A percentile compares a stretch with the other conserved stretches of the same genome.
These are phyloP conservation scores for Hericium erinaceus DNA, from an alignment of 768 basidiomycete species.

Conservation along the genomic window DNA sequence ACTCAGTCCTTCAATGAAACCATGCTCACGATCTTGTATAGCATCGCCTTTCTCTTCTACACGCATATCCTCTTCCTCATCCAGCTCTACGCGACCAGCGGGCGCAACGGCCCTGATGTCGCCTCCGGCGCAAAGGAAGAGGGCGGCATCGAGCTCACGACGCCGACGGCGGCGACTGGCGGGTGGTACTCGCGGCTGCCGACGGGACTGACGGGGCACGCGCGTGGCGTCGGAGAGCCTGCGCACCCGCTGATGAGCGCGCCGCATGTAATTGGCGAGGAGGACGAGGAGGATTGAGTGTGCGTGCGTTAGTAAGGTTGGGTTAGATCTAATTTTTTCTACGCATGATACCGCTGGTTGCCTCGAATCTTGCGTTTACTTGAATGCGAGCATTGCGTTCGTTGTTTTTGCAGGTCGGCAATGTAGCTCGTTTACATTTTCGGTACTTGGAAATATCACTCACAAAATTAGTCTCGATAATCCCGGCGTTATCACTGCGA, in stretches of 20 bases:
- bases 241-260: constrained; percentile 1
- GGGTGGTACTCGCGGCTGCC: constrained; percentile 62
- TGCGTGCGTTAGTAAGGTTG: neutral
- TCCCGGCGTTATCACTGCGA: neutral
- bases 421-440: no score
- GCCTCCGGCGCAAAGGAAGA: constrained; percentile 11
- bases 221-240: neutral
- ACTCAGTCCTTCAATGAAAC: no score
- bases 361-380: no score
- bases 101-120: constrained; percentile 39
- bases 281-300: constrained; percentile 18
- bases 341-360: no score
- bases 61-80: constrained; percentile 62
- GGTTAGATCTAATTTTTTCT: no score
- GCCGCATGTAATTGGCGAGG: constrained; percentile 43
- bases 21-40: no score
- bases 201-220: constrained; percentile 21
- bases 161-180: constrained; percentile 29
- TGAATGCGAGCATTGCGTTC: no score
- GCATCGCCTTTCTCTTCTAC: constrained; percentile 73
- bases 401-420: no score
- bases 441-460: no score
- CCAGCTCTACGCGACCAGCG: constrained; percentile 55
- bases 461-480: neutral
- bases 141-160: constrained; percentile 35